Conservation (phyloP, 2,329 filamentous ascomycete genomes). For the Knufia fluminis region DNA sequence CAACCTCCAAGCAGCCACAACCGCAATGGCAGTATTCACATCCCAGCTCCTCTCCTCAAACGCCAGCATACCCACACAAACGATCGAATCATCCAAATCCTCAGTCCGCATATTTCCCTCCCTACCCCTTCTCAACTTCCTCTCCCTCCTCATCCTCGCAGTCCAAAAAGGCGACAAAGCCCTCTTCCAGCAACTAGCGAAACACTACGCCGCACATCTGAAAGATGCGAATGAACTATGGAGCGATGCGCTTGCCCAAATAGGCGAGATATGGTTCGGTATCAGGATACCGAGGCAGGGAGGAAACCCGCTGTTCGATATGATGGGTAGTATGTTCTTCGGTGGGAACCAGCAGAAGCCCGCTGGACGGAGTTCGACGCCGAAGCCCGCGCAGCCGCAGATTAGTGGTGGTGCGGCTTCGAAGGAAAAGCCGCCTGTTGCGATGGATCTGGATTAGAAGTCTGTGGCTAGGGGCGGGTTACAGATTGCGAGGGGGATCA, state of each 20-base stretch:
- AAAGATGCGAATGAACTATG: slow-evolving; percentile 63
- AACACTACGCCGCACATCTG: slow-evolving; percentile 71
- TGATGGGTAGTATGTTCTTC: slow-evolving; percentile 94
- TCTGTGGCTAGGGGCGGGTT: not conserved
- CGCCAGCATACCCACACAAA: slow-evolving; percentile 59
- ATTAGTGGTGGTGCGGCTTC: not conserved
- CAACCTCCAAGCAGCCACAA: slow-evolving; percentile 82
- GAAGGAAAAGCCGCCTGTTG: slow-evolving; percentile 6
- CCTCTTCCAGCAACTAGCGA: slow-evolving; percentile 69
- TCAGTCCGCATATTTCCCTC: slow-evolving; percentile 70
- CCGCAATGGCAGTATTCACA: slow-evolving; percentile 68
- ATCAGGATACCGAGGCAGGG: slow-evolving; percentile 81
- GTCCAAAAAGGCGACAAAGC: slow-evolving; percentile 71
- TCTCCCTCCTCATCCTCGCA: slow-evolving; percentile 72
- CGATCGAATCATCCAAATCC: slow-evolving; percentile 63
- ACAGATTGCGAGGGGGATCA: not conserved
- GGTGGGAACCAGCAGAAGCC: slow-evolving; percentile 46
- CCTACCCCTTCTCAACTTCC: slow-evolving; percentile 89
- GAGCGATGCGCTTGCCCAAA: slow-evolving; percentile 72
- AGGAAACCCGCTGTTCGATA: slow-evolving; percentile 67
- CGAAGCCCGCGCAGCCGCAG: slow-evolving; percentile 28
- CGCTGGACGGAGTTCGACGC: slow-evolving; percentile 36
- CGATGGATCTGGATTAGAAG: slow-evolving; percentile 9
- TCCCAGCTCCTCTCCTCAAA: slow-evolving; percentile 50
- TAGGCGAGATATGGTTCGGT: slow-evolving; percentile 95